Percentiles rank a stretch among this genome's conserved stretches.
Evolutionary conservation across 352 stramenopile genomes (phyloP).

Genomic region (Globisporangium lucens): DNA sequence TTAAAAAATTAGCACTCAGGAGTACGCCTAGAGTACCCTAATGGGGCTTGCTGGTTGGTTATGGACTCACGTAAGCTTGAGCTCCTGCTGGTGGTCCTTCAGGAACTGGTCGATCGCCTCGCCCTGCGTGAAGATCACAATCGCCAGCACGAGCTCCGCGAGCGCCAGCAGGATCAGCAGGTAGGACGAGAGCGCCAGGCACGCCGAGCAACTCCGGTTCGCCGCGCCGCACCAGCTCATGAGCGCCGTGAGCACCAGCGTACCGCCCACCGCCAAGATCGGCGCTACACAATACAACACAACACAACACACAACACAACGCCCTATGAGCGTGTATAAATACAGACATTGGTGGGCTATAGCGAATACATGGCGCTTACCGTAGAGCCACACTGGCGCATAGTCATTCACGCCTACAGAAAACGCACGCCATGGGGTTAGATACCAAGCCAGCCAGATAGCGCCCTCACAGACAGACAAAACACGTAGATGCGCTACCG

Average conservation of each 20-base stretch:
- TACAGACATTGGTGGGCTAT: background rate
- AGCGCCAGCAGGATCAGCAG: slow-evolving; percentile 61
- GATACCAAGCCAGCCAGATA: too few relatives aligned
- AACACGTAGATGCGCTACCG: slow-evolving; percentile 15
- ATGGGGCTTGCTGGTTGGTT: too few relatives aligned
- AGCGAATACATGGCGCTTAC: slow-evolving; percentile 17
- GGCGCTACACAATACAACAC: slow-evolving; percentile 24
- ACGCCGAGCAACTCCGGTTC: slow-evolving; percentile 39
- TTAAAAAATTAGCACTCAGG: too few relatives aligned
- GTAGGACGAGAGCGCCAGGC: slow-evolving; percentile 53
- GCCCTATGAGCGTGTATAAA: too few relatives aligned
- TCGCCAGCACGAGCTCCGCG: slow-evolving; percentile 60
- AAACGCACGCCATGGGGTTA: background rate
- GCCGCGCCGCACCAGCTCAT: slow-evolving; percentile 68
- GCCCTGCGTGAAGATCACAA: slow-evolving; percentile 79
- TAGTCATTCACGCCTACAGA: slow-evolving; percentile 51
- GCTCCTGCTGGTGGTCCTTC: slow-evolving; percentile 55
- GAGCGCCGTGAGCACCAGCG: slow-evolving; percentile 49
- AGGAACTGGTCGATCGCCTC: slow-evolving; percentile 63
- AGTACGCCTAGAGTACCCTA: too few relatives aligned
- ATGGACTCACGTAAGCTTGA: slow-evolving; percentile 53
- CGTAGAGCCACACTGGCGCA: slow-evolving; percentile 66
- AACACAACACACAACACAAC: background rate
- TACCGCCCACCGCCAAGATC: slow-evolving; percentile 46
- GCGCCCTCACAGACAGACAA: background rate